Conservation (phyloP, 2,329 filamentous ascomycete genomes). For the Aspergillus terreus region DNA sequence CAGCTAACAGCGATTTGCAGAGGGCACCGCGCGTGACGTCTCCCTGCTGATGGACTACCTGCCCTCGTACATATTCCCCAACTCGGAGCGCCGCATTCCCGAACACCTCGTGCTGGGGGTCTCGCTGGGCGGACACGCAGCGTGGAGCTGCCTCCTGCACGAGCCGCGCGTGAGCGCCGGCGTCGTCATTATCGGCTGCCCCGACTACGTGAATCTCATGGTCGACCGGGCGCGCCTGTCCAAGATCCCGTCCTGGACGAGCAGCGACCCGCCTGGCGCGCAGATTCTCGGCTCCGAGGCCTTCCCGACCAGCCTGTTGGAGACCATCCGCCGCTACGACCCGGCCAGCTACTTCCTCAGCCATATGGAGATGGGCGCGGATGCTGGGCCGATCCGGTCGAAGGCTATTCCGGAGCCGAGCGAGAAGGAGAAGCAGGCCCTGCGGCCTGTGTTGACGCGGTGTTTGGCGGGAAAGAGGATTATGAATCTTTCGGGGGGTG, state of each 20-base stretch:
- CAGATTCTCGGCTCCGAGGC: constrained; percentile 72
- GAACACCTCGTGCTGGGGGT: constrained; percentile 76
- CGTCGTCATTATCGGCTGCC: constrained; percentile 80
- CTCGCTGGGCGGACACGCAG: constrained; percentile 80
- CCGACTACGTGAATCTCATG: constrained; percentile 81
- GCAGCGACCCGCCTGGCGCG: constrained; percentile 52
- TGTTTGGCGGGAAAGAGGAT: constrained; percentile 51
- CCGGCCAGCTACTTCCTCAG: constrained; percentile 72
- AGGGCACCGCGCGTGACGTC: constrained; percentile 71
- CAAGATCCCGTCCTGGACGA: constrained; percentile 60
- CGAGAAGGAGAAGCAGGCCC: constrained; percentile 40
- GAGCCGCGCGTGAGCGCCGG: constrained; percentile 76
- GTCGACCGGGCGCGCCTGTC: constrained; percentile 70
- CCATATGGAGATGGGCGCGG: constrained; percentile 27
- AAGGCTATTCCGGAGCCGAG: constrained; percentile 34
- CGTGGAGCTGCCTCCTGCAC: constrained; percentile 76
- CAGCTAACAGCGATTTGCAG: constrained; percentile 22
- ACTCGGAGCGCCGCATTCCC: constrained; percentile 43
- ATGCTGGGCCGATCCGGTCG: constrained; percentile 24
- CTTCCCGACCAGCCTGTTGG: constrained; percentile 68
- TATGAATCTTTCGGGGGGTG: constrained; percentile 51
- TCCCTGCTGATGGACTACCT: constrained; percentile 72
- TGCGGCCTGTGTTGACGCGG: constrained; percentile 42
- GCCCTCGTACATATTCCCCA: constrained; percentile 67
- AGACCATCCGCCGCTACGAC: constrained; percentile 63